Conservation (phyloP, 768 basidiomycete genomes). For the Suillus brevipes region DNA sequence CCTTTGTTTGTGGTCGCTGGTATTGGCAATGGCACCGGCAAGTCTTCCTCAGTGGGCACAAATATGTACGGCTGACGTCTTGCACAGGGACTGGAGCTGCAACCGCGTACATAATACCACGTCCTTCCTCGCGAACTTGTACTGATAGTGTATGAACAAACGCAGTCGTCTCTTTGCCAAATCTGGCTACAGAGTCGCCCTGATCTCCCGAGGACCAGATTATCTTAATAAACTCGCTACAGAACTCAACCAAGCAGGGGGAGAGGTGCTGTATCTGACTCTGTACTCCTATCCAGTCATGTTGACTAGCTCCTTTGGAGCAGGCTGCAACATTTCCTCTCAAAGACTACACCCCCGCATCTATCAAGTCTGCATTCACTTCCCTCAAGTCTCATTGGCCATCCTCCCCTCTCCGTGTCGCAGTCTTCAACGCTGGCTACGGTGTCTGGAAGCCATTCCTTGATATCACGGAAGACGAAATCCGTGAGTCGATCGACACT, state of each 20-base stretch:
- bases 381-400: constrained; percentile 48
- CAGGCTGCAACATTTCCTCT: constrained; percentile 62
- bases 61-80: constrained; percentile 3
- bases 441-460: constrained; percentile 69
- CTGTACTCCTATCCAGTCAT: neutral
- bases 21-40: constrained; percentile 43
- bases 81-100: constrained; percentile 55
- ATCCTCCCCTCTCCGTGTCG: constrained; percentile 54
- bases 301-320: neutral
- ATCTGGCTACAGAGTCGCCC: constrained; percentile 64
- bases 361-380: constrained; percentile 51
- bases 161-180: constrained; percentile 58
- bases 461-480: constrained; percentile 57
- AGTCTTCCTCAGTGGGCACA: constrained; percentile 6
- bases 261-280: constrained; percentile 41
- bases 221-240: constrained; percentile 52
- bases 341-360: constrained; percentile 47
- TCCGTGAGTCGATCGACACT: constrained; percentile 48
- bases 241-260: constrained; percentile 58
- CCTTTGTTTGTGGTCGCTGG: constrained; percentile 63
- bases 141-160: constrained; percentile 7
- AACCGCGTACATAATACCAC: constrained; percentile 45
- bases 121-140: neutral
- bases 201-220: constrained; percentile 59
- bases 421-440: constrained; percentile 62